Evolutionary conservation across 1,139 yeast species (phyloP).

Genomic region (Hyphopichia khmerensis): DNA sequence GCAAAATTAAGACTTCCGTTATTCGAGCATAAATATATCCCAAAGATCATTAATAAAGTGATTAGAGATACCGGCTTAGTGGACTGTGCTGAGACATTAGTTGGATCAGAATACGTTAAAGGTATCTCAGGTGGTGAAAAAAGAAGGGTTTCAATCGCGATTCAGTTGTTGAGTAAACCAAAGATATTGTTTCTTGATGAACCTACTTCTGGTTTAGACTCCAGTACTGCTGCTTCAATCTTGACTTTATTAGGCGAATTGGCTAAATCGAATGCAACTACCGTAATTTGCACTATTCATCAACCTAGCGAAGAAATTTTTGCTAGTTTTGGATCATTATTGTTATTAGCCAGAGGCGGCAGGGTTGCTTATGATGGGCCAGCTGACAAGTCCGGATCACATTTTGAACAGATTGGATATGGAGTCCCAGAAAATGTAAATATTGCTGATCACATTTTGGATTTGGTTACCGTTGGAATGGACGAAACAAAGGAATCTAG

Average conservation of each 20-base stretch:
- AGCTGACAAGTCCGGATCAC: slow-evolving; percentile 38
- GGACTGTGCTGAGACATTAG: slow-evolving; percentile 75
- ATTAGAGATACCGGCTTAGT: slow-evolving; percentile 67
- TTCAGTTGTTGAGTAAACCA: slow-evolving; percentile 71
- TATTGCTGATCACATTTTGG: slow-evolving; percentile 73
- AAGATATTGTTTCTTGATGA: slow-evolving; percentile 75
- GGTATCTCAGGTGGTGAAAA: slow-evolving; percentile 90
- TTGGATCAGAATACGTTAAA: slow-evolving; percentile 70
- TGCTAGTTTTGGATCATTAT: slow-evolving; percentile 60
- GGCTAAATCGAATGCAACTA: slow-evolving; percentile 58
- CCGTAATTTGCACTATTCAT: slow-evolving; percentile 77
- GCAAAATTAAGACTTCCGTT: slow-evolving; percentile 61
- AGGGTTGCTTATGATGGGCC: slow-evolving; percentile 63
- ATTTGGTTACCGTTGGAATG: slow-evolving; percentile 55
- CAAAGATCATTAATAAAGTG: slow-evolving; percentile 47
- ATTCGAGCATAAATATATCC: slow-evolving; percentile 31
- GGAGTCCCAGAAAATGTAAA: slow-evolving; percentile 60
- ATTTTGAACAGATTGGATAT: slow-evolving; percentile 46
- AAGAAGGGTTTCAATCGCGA: slow-evolving; percentile 78
- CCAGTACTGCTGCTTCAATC: slow-evolving; percentile 74
- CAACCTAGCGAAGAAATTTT: slow-evolving; percentile 77
- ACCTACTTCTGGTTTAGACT: slow-evolving; percentile 86
- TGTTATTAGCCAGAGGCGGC: slow-evolving; percentile 74
- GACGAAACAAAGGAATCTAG: slow-evolving; percentile 30
- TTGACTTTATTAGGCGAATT: slow-evolving; percentile 58